A percentile compares a stretch with the other conserved stretches of the same genome.
Evolutionary conservation across 2,329 filamentous ascomycete genomes (phyloP).

Genomic region (Xylariaceae sp.): DNA sequence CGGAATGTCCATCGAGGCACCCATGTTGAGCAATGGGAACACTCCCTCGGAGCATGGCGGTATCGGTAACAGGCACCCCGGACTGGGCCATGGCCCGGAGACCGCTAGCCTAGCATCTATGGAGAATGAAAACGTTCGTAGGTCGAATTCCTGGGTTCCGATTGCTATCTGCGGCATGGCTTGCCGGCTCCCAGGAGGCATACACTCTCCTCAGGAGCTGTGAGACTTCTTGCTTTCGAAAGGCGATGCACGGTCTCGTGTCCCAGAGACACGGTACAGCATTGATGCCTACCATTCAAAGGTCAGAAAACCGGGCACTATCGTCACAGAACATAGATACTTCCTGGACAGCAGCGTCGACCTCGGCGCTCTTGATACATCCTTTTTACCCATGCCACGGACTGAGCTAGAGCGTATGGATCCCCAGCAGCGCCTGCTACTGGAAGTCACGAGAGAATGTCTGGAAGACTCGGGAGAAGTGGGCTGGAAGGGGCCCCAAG

Average conservation of each 20-base stretch:
- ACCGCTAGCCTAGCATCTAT: too few relatives aligned
- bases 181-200: slow-evolving; percentile 8
- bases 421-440: slow-evolving; percentile 28
- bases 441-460: slow-evolving; percentile 28
- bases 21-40: too few relatives aligned
- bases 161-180: slow-evolving; percentile 13
- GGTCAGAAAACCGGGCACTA: slow-evolving; percentile 9
- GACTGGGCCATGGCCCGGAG: too few relatives aligned
- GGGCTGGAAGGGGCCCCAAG: slow-evolving; percentile 16
- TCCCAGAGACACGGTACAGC: slow-evolving; percentile 12
- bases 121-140: too few relatives aligned
- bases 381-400: slow-evolving; percentile 8
- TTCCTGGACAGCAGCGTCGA: slow-evolving; percentile 11
- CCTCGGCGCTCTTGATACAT: slow-evolving; percentile 7
- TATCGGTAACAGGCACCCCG: too few relatives aligned
- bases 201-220: slow-evolving; percentile 3
- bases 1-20: too few relatives aligned
- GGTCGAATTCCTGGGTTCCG: too few relatives aligned
- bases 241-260: slow-evolving; percentile 8
- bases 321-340: slow-evolving; percentile 11
- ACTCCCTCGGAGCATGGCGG: too few relatives aligned
- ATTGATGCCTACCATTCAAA: slow-evolving; percentile 4
- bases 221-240: slow-evolving; percentile 13
- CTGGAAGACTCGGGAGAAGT: slow-evolving; percentile 28
- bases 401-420: slow-evolving; percentile 26